Evolutionary conservation across 805 yeast species (phyloP), one percentile per base, ranked within the genome.

Genomic region (Saccharomycopsis selenospora): DNA sequence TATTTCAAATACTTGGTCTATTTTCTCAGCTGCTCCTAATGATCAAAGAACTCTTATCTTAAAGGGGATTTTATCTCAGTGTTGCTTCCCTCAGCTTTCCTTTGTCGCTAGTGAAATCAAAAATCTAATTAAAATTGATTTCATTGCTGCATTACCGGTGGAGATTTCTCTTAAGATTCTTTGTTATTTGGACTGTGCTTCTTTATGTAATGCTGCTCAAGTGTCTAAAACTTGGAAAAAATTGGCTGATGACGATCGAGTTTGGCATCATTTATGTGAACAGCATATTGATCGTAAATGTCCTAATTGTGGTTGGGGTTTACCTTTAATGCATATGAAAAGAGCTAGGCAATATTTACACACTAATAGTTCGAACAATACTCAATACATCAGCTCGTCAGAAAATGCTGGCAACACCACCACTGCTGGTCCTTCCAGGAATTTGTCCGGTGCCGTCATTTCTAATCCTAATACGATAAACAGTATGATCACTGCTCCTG

Each of bases 301-400:
- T 68, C 95, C 96, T 36, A 87, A 87, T 61, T 93, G 99, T 68
- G 99, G 99, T 13, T 93, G 99, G 99, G 99, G 99, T 3, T 72
- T 93, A 55, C 99, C 99, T 2, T 68, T 93, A 51, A 77, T 93
- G 79, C 96, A 89, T 59, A 87, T 89, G 80, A 85, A 82, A 61
- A 72, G 84, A 47, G 83, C 82, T 1, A 66, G 85, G 52, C 79
- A 79, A 59, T 66, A 63, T 56, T 20, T 27, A 23, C 38, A 43
- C 24, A 29, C 46, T n/a, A 33, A 33, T 20, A 33, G 38, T 17
- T n/a, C 25, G 14, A 25, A 25, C 28, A 25, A n/a, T 20, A 33
- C 38, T 6, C 38, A 33, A 20, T 33, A 33, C 38, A 20, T 20
- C 20, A 28, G 33, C 33, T 28, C 33, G 33, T 10, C 13, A 10